These are phyloP conservation scores for Yamadazyma paraphyllophila DNA, from an alignment of 805 yeast species.

Conservation along the genomic window DNA sequence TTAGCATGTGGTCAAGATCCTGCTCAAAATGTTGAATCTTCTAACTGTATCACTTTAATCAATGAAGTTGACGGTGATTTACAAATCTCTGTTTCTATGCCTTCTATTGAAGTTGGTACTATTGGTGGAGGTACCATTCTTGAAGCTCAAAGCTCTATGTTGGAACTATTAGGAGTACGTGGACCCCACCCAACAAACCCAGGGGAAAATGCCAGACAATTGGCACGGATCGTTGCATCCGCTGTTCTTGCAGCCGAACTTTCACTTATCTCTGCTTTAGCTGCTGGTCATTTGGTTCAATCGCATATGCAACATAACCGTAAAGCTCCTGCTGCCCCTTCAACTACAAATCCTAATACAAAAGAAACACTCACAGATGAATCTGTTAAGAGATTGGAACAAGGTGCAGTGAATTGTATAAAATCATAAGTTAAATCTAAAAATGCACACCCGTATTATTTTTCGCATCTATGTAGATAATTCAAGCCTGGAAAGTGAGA, in stretches of 20 bases:
- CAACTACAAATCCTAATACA: slow-evolving; percentile 2
- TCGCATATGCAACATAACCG: slow-evolving; percentile 97
- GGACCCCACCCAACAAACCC: slow-evolving; percentile 95
- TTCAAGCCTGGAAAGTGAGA: background rate
- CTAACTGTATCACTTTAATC: slow-evolving; percentile 97
- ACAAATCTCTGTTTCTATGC: slow-evolving; percentile 96
- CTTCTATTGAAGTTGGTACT: slow-evolving; percentile 97
- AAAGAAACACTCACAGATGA: slow-evolving; percentile 18
- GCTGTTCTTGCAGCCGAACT: slow-evolving; percentile 96
- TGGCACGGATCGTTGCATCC: slow-evolving; percentile 89
- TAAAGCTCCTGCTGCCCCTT: slow-evolving; percentile 45
- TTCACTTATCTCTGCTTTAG: slow-evolving; percentile 91
- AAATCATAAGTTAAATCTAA: slow-evolving; percentile 40
- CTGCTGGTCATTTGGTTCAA: slow-evolving; percentile 97
- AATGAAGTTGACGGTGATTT: slow-evolving; percentile 66
- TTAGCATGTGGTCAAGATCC: slow-evolving; percentile 99
- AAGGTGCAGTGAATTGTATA: slow-evolving; percentile 76
- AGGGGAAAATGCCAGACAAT: slow-evolving; percentile 90
- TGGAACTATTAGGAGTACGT: slow-evolving; percentile 88
- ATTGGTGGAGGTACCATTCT: slow-evolving; percentile 98
- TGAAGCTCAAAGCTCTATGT: slow-evolving; percentile 96
- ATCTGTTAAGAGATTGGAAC: slow-evolving; percentile 29
- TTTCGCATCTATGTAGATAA: too few relatives aligned
- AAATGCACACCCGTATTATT: background rate
- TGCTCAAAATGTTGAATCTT: slow-evolving; percentile 98